Base-by-base conservation (phyloP, 768 basidiomycete species). In the Podaxis sp. region DNA sequence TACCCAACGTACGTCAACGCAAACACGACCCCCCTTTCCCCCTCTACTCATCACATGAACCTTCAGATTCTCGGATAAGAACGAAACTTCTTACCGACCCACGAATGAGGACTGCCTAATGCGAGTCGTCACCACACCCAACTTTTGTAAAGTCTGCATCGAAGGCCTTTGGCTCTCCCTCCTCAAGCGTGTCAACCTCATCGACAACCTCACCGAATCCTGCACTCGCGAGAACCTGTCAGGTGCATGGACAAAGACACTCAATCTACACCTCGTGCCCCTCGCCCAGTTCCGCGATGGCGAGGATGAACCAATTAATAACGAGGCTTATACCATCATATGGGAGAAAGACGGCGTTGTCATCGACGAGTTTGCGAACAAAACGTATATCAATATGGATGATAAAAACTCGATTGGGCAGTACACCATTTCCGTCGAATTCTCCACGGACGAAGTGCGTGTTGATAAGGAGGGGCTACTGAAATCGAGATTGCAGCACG, bases 41-140 rank as follows among this genome's bases (percentile, higher is more conserved):
- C 32, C 28, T 21, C 57, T 37, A 40, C 32, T 21, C 1, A 16
- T 6, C 50, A 44, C 5, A 44, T 44, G 18, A 18, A n/a, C 55
- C 14, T 59, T 51, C 47, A 90, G 89, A 18, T 91, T 80, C 68
- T 88, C 87, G 0, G 77, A 85, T 36, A 70, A 74, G 40, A 90
- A 91, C 65, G 70, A 71, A 55, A 91, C 88, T 0, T 80, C 82
- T 2, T 92, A 88, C 71, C 82, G 91, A n/a, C 91, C 91, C 3
- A 92, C 90, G 2, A 90, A 91, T 64, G 86, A 90, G 62, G 88
- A 86, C 69, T 92, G 91, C 68, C 82, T 92, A 50, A 92, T 93
- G 91, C 88, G 91, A 44, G 74, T 75, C 56, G 86, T 90, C 44
- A 84, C 81, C 28, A 78, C 81, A 0, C 85, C 89, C 57, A 82